Conservation (phyloP, 1,284 basidiomycete genomes). For the Ganoderma meredithae region DNA sequence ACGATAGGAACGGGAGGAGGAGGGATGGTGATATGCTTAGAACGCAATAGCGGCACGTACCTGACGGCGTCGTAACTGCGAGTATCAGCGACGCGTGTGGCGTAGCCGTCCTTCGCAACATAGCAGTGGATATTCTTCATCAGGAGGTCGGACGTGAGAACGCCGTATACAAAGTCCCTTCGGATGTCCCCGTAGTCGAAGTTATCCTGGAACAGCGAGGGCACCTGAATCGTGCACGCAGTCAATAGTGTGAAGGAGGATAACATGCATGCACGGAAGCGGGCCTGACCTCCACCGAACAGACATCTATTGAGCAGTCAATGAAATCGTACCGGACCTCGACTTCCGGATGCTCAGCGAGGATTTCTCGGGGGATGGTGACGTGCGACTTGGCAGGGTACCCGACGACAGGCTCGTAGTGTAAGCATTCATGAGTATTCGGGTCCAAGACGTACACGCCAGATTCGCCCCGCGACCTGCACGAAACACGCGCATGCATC, state of each 20-base stretch:
- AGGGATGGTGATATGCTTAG: not conserved
- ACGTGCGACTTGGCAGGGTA: slow-evolving; percentile 66
- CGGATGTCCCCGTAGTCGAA: slow-evolving; percentile 97
- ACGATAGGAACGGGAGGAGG: not conserved
- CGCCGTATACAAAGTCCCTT: slow-evolving; percentile 94
- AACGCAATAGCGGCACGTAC: slow-evolving; percentile 45
- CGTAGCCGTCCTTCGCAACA: slow-evolving; percentile 86
- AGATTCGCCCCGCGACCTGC: slow-evolving; percentile 72
- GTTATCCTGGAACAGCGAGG: slow-evolving; percentile 97
- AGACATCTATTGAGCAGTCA: slow-evolving; percentile 91
- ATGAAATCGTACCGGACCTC: slow-evolving; percentile 89
- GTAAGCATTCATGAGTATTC: slow-evolving; percentile 79
- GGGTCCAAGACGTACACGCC: slow-evolving; percentile 79
- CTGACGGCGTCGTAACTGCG: slow-evolving; percentile 90
- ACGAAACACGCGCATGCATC: slow-evolving; percentile 15
- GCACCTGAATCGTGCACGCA: slow-evolving; percentile 64
- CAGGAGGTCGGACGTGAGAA: slow-evolving; percentile 93
- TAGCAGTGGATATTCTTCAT: slow-evolving; percentile 96
- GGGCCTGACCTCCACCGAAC: slow-evolving; percentile 80
- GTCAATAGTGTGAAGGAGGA: slow-evolving; percentile 8
- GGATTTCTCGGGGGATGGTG: slow-evolving; percentile 73
- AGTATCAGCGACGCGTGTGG: slow-evolving; percentile 89
- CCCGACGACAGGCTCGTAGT: slow-evolving; percentile 77
- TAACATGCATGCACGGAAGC: slow-evolving; percentile 6
- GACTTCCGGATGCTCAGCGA: slow-evolving; percentile 74